These are phyloP conservation scores for Sclerotinia subarctica DNA, from an alignment of 2,329 filamentous ascomycete genomes.

Conservation along the genomic window DNA sequence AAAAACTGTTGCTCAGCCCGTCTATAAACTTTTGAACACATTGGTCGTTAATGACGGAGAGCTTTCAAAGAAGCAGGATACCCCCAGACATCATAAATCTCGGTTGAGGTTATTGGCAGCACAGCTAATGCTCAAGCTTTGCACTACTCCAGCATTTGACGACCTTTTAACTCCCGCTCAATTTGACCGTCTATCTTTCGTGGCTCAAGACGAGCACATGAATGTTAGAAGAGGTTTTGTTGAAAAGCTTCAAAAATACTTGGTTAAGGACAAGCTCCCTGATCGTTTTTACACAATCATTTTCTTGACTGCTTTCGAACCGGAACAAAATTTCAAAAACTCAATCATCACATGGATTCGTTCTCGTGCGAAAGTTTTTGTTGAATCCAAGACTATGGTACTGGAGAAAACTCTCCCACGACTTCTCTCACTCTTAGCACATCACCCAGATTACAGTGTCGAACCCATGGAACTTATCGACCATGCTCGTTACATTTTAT, in stretches of 20 bases:
- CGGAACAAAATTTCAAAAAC: slow-evolving; percentile 66
- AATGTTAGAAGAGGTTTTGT: slow-evolving; percentile 78
- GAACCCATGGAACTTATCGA: slow-evolving; percentile 69
- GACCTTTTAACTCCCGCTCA: slow-evolving; percentile 66
- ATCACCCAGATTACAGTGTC: slow-evolving; percentile 83
- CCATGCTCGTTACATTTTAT: slow-evolving; percentile 84
- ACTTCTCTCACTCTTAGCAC: slow-evolving; percentile 81
- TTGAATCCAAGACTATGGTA: slow-evolving; percentile 55
- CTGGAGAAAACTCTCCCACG: slow-evolving; percentile 81
- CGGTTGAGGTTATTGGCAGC: slow-evolving; percentile 80
- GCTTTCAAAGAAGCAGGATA: slow-evolving; percentile 69
- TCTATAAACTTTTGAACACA: slow-evolving; percentile 76
- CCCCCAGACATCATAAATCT: slow-evolving; percentile 73
- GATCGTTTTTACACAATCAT: slow-evolving; percentile 83
- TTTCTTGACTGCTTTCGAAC: slow-evolving; percentile 91
- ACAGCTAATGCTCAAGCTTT: slow-evolving; percentile 79
- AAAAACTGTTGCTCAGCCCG: slow-evolving; percentile 59
- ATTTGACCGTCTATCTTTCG: slow-evolving; percentile 78
- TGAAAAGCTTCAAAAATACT: slow-evolving; percentile 84
- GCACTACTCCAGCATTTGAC: slow-evolving; percentile 72
- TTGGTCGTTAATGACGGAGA: slow-evolving; percentile 76
- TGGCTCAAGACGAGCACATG: slow-evolving; percentile 73
- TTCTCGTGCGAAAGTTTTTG: slow-evolving; percentile 69
- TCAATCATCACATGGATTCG: slow-evolving; percentile 85
- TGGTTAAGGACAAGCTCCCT: slow-evolving; percentile 67